phyloP scores from a whole-genome alignment of 257 asterid genomes.

The Plantago elongata region DNA sequence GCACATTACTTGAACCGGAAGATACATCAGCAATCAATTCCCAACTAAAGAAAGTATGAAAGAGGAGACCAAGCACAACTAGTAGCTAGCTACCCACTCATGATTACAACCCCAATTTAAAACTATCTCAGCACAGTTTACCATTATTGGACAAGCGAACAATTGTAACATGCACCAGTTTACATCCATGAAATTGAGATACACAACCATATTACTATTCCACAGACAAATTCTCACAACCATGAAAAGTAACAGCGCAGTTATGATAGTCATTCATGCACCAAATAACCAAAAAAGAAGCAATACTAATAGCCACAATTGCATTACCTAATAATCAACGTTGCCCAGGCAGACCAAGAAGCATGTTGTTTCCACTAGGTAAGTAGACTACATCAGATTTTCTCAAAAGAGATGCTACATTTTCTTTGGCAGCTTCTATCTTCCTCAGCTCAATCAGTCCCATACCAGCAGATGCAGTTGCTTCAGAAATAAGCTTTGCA shows the following conservation, averaged over 20 bases:
- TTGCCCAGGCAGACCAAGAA: conserved; percentile 41
- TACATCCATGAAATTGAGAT: too few relatives aligned
- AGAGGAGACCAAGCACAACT: too few relatives aligned
- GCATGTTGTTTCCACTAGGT: conserved; percentile 55
- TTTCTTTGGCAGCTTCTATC: conserved; percentile 71
- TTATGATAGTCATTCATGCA: neutral
- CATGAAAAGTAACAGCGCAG: neutral
- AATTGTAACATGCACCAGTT: too few relatives aligned
- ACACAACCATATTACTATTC: too few relatives aligned
- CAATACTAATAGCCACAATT: neutral
- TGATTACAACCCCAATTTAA: too few relatives aligned
- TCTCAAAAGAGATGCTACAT: conserved; percentile 40
- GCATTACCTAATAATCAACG: conserved; percentile 34
- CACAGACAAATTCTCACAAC: too few relatives aligned
- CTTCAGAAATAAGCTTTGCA: conserved; percentile 70
- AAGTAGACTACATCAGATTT: conserved; percentile 47
- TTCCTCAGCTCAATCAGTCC: conserved; percentile 71
- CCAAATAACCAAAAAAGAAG: neutral
- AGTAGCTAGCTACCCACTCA: too few relatives aligned
- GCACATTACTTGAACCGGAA: too few relatives aligned
- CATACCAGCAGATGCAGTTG: conserved; percentile 62
- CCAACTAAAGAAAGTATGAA: too few relatives aligned
- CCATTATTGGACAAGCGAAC: too few relatives aligned
- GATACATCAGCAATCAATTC: too few relatives aligned
- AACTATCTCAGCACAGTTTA: too few relatives aligned